Percentiles rank a stretch among this genome's conserved stretches.
These are phyloP conservation scores for Chalciporus sp. DNA, from an alignment of 1,284 basidiomycete species.

Conservation along the genomic window DNA sequence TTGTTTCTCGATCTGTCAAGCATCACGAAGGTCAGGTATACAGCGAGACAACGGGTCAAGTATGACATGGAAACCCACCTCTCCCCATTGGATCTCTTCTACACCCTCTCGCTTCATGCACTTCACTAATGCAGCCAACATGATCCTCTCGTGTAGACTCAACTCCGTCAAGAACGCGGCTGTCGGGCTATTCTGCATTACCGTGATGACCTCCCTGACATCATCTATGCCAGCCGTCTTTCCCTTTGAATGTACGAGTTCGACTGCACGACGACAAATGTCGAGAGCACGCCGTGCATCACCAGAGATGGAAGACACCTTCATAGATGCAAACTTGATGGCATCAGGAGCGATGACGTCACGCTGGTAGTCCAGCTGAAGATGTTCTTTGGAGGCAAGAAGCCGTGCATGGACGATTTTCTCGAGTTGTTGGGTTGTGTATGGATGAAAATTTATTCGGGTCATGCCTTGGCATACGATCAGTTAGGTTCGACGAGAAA, in stretches of 20 bases:
- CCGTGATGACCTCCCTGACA: conserved; percentile 81
- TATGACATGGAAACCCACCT: conserved; percentile 48
- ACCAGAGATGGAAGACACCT: conserved; percentile 91
- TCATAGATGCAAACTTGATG: conserved; percentile 88
- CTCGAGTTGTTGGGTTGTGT: conserved; percentile 79
- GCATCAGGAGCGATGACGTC: conserved; percentile 78
- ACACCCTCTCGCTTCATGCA: conserved; percentile 86
- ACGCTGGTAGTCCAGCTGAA: conserved; percentile 34
- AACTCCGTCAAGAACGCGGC: conserved; percentile 80
- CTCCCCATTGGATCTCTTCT: conserved; percentile 83
- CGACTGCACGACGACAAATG: conserved; percentile 88
- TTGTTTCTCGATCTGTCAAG: conserved; percentile 61
- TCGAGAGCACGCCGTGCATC: conserved; percentile 95
- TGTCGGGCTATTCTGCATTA: conserved; percentile 91
- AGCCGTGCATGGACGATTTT: conserved; percentile 88
- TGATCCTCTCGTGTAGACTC: conserved; percentile 85
- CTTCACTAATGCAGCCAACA: conserved; percentile 86
- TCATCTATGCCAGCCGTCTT: conserved; percentile 71
- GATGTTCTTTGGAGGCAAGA: conserved; percentile 54
- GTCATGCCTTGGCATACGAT: conserved; percentile 71
- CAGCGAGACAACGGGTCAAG: not conserved
- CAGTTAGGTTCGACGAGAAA: not conserved
- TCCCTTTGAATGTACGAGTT: conserved; percentile 61
- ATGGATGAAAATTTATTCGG: conserved; percentile 94
- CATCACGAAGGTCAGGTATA: conserved; percentile 5